Base-by-base conservation (phyloP, 345 rosid species). In the Hibiscus trionum region DNA sequence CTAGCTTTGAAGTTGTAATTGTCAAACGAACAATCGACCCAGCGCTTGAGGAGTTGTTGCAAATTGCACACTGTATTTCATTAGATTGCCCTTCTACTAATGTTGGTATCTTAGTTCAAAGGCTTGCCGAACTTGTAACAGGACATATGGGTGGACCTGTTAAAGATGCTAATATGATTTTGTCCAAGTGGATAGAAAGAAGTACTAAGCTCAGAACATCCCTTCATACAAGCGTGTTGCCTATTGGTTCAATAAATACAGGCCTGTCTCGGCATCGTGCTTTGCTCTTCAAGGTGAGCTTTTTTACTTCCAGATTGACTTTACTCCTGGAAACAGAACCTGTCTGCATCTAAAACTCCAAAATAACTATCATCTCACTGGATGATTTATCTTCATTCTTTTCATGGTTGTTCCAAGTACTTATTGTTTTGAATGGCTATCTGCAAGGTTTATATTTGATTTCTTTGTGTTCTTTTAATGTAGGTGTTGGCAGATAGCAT, bases 211-310 rank as follows among this genome's bases (percentile, higher is more conserved):
- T 91, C 75, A 89, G 92, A 85, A 86, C 88, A 42, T 86, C 93
- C 63, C 86, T 87, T 64, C 91, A 87, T 9, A 85, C 98, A 27
- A 86, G 90, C 75, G 84, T 91, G 59, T 80, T 96, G 80, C 99
- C 97, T 59, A 85, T 96, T 82, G 99, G 99, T 35, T 88, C 95
- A 75, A 77, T 96, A 77, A 79, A 85, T 80, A 86, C 88, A 74
- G 99, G 99, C 69, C 79, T 96, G 52, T 89, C 98, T 47, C 84
- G 99, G 65, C 97, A 96, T 72, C 99, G 99, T 73, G 96, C 99
- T 77, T 85, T 96, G 77, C 97, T 96, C 84, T 96, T 96, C 82
- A 96, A 96, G 99, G 99, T 93, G 49, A 68, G 83, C 73, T 71
- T 14, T 69, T 16, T 33, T 56, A 66, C 73, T 72, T 65, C 11